A percentile compares a stretch with the other conserved stretches of the same genome.
phyloP scores from a whole-genome alignment of 768 basidiomycete genomes.

The Flagelloscypha sp. region DNA sequence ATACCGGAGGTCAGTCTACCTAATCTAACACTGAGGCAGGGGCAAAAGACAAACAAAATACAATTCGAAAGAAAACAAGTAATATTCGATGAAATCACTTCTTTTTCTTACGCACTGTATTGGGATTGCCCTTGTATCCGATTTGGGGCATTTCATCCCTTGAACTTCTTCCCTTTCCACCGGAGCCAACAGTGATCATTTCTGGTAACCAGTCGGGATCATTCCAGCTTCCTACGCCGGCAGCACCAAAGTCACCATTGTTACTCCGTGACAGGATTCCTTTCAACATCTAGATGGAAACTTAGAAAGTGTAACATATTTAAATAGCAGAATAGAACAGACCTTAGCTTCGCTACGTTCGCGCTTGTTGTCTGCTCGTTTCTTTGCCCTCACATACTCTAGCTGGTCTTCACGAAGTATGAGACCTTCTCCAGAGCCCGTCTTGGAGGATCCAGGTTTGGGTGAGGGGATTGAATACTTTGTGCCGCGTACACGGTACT shows the following conservation, averaged over 20 bases:
- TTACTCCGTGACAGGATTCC: conserved; percentile 43
- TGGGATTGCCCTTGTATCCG: conserved; percentile 83
- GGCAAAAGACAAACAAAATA: no score
- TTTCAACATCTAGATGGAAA: conserved; percentile 49
- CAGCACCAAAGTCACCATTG: conserved; percentile 39
- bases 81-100: no score
- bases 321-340: no score
- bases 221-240: conserved; percentile 74
- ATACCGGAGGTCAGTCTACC: no score
- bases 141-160: conserved; percentile 71
- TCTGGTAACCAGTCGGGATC: conserved; percentile 94
- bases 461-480: conserved; percentile 89
- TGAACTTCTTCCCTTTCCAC: conserved; percentile 61
- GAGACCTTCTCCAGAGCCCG: conserved; percentile 70
- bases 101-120: conserved; percentile 60
- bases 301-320: no score
- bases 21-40: no score
- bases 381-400: conserved; percentile 79
- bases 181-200: conserved; percentile 56
- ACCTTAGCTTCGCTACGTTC: conserved; percentile 74
- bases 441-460: conserved; percentile 81
- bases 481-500: conserved; percentile 85
- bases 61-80: no score
- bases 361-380: conserved; percentile 62
- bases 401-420: conserved; percentile 90